Base-by-base conservation (phyloP, 2,329 filamentous ascomycete genomes). In the Periconia sp. region DNA sequence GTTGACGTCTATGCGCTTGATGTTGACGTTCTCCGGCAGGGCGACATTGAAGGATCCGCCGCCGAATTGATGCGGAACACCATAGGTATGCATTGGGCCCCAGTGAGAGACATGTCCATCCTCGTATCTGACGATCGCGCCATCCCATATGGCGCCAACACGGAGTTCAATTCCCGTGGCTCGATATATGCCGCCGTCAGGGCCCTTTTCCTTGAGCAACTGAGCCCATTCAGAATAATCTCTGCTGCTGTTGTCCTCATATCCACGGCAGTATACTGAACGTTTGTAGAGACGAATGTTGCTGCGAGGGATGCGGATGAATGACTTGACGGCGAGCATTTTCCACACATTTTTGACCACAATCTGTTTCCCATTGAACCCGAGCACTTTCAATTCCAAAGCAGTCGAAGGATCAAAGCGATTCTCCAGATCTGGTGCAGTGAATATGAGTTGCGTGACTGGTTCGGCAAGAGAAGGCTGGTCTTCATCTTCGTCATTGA, bases 121-220 rank as follows among this genome's bases (percentile, higher is more conserved):
- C 31, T 57, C 59, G 50, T 74, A 79, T 46, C 74, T 62, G 3
- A 79, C 70, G 22, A 74, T 66, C 4, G 71, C 74, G 18, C 76
- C 75, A 37, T 79, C 75, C 28, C 78, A 69, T 5, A 61, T 52
- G 28, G 58, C 65, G 4, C 76, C 76, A 5, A 77, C 70, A 2
- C 74, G 66, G 3, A 78, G 51, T 46, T 79, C 76, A 19, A 79
- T 72, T 12, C 61, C 67, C 2, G 57, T 65, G 1, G 73, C 75
- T n/a, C 62, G 60, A 9, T 70, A 57, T 4, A 77, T 24, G 15
- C 41, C 48, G 23, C 69, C 70, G 21, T 67, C 53, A 9, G 36
- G n/a, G n/a, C n/a, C n/a, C n/a, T n/a, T n/a, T n/a, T n/a, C n/a
- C n/a, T n/a, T n/a, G n/a, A n/a, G n/a, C n/a, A n/a, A n/a, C n/a